phyloP scores from a whole-genome alignment of 2,329 filamentous ascomycete species.

The Emericellopsis atlantica region DNA sequence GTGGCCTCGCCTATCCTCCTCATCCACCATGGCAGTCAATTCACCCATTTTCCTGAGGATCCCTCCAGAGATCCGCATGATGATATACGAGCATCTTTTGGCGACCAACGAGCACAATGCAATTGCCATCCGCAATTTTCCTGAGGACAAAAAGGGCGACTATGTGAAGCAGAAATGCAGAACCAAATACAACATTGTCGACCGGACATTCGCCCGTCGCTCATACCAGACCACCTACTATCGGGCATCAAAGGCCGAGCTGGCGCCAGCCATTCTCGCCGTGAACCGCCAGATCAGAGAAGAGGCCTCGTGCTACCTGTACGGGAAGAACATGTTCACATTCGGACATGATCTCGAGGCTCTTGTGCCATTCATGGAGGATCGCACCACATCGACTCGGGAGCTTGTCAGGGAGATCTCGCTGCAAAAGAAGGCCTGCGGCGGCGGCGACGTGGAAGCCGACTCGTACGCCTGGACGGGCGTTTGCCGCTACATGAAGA shows the following conservation, averaged over 20 bases:
- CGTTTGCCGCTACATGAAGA: conserved; percentile 34
- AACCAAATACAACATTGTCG: conserved; percentile 26
- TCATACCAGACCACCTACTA: conserved; percentile 41
- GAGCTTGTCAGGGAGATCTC: conserved; percentile 33
- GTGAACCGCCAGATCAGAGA: conserved; percentile 34
- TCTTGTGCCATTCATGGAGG: conserved; percentile 43
- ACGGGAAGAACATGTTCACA: conserved; percentile 41
- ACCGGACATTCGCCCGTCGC: conserved; percentile 23
- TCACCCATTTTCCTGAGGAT: conserved; percentile 16
- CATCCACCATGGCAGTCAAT: conserved; percentile 7
- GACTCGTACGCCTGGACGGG: conserved; percentile 37
- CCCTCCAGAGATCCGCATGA: conserved; percentile 27
- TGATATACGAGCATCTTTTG: conserved; percentile 31
- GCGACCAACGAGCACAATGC: conserved; percentile 22
- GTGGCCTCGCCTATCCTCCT: too few species aligned
- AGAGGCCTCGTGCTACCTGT: conserved; percentile 44
- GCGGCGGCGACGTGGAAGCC: conserved; percentile 19
- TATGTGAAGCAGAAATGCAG: conserved; percentile 9
- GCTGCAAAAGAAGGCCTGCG: conserved; percentile 39
- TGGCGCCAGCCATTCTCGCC: conserved; percentile 23
- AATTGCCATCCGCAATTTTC: conserved; percentile 26
- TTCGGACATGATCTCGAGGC: conserved; percentile 49
- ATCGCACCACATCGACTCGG: conserved; percentile 36
- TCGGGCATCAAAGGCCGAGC: conserved; percentile 1
- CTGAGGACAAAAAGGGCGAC: conserved; percentile 4